Base-by-base conservation (phyloP, 1,284 basidiomycete species). In the Cryptococcus deneoformans region DNA sequence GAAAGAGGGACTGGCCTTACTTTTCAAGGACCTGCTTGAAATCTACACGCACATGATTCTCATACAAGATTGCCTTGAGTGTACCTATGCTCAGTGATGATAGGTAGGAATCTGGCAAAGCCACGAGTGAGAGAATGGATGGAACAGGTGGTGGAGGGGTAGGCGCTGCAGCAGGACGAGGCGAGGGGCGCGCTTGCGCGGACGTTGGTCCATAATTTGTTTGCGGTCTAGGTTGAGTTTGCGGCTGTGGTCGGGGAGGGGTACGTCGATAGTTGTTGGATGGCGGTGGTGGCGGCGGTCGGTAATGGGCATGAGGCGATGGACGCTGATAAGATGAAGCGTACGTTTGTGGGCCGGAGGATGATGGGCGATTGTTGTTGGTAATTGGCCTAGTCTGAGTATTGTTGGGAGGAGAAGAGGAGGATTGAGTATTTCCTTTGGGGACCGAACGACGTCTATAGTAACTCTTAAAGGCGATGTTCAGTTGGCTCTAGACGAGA, bases 41-140 rank as follows among this genome's bases (percentile, higher is more conserved):
- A 60, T 78, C 76, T 3, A 78, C 76, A n/a, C 70, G 62, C 38
- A 78, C 77, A 58, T 77, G 77, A 62, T 77, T 78, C 55, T 84
- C 83, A 69, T 85, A 89, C 29, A 92, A 76, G n/a, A 92, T 82
- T 5, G 82, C 81, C 71, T 92, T 92, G 52, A 92, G 80, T 35
- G 82, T 80, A 14, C 83, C 80, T 53, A 91, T 84, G 9, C 85
- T 83, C 16, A 92, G 78, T 2, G 80, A 76, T 1, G 79, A 72
- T n/a, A 92, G 75, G 24, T 81, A 80, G 7, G 82, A 82, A 3
- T 80, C 73, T 0, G 82, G 76, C 79, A 89, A 85, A 0, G 80
- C 77, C 2, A 92, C 80, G 4, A 92, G 80, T 43, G 85, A 81
- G 48, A 87, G 84, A 14, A 90, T 80, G 5, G 81, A 78, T 0